Conservation (phyloP, 176 grass and related monocot genomes). For the Elymus sibiricus region DNA sequence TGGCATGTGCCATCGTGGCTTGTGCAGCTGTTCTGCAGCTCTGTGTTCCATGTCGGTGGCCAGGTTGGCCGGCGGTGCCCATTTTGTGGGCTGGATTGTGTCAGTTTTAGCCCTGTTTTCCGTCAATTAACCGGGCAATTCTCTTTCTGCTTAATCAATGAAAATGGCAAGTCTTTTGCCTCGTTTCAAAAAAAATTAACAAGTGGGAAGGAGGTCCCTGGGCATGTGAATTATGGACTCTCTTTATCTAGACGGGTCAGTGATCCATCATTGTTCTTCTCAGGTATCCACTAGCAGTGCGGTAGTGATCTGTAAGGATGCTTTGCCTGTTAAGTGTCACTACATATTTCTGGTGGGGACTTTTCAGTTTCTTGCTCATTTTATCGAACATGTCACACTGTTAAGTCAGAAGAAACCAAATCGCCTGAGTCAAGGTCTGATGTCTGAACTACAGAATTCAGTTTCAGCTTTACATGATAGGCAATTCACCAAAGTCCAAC, state of each 20-base stretch:
- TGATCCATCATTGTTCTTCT: not conserved
- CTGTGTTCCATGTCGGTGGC: no score
- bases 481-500: not conserved
- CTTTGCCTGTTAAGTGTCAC: not conserved
- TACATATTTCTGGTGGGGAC: not conserved
- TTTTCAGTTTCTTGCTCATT: not conserved
- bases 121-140: no score
- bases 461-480: not conserved
- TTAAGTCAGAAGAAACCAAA: not conserved
- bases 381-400: not conserved
- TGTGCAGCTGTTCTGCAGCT: no score
- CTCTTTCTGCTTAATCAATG: no score
- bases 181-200: no score
- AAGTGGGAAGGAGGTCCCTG: not conserved
- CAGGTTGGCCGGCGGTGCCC: no score
- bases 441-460: not conserved
- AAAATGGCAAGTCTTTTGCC: no score
- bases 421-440: not conserved
- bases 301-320: not conserved
- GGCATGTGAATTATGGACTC: slow-evolving; percentile 6
- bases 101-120: no score
- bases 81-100: no score
- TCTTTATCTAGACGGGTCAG: not conserved
- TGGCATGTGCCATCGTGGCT: no score
- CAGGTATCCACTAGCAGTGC: not conserved